Percentiles rank a stretch among this genome's conserved stretches.
phyloP scores from a whole-genome alignment of 139 green algal species.

The Diplosphaera chodatii region DNA sequence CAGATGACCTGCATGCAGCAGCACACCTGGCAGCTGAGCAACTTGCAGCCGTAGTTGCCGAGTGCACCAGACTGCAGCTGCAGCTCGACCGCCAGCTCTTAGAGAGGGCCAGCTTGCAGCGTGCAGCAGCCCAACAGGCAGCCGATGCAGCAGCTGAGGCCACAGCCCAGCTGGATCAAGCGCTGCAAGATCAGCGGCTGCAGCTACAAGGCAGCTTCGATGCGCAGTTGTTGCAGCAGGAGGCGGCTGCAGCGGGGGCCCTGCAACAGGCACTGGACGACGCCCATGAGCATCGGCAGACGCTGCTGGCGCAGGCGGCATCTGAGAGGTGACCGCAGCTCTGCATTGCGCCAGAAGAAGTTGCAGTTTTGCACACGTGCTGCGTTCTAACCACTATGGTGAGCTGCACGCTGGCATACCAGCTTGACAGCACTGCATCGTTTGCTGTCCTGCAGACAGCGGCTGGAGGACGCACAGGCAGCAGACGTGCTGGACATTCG shows the following conservation, averaged over 20 bases:
- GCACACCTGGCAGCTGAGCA: background rate
- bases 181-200: background rate
- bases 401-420: no score
- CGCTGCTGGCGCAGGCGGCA: background rate
- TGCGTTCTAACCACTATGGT: no score
- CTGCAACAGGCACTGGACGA: background rate
- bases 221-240: background rate
- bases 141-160: no score
- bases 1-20: no score
- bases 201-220: background rate
- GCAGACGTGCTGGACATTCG: no score
- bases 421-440: no score
- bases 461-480: no score
- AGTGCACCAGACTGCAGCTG: background rate
- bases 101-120: background rate
- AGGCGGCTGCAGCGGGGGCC: background rate
- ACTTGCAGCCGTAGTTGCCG: background rate
- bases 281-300: background rate
- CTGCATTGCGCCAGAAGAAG: no score
- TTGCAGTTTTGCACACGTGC: no score
- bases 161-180: background rate
- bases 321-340: background rate
- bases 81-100: background rate
- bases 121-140: background rate
- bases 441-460: no score